phyloP scores from a whole-genome alignment of 176 grass and related monocot genomes.

The Triticum turgidum region DNA sequence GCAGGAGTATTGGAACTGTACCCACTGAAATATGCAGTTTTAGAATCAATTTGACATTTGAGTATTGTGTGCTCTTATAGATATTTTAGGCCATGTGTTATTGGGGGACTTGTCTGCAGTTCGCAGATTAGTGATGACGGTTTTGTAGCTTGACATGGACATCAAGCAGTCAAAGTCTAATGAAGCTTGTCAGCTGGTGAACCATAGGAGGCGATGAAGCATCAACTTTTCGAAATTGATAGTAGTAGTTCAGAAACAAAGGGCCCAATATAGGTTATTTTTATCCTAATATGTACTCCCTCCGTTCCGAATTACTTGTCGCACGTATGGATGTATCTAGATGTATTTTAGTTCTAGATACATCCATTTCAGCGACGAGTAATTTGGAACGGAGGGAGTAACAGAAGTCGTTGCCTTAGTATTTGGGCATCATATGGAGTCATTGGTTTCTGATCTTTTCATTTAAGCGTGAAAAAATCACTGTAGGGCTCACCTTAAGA shows the following conservation, averaged over 20 bases:
- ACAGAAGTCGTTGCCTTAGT: background rate
- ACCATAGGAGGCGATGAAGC: background rate
- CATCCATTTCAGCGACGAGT: too few species aligned
- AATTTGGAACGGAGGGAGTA: too few species aligned
- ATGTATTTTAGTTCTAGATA: too few species aligned
- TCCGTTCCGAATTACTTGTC: too few species aligned
- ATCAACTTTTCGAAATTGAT: background rate
- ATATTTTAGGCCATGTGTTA: background rate
- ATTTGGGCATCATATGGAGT: background rate
- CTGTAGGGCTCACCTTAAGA: background rate
- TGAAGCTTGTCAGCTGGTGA: background rate
- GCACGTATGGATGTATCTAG: too few species aligned
- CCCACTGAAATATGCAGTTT: background rate
- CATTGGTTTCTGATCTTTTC: background rate
- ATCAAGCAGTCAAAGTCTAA: background rate
- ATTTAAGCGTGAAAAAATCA: too few species aligned
- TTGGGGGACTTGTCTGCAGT: background rate
- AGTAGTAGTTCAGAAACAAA: background rate
- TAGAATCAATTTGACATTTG: slow-evolving; percentile 10
- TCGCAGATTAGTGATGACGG: background rate
- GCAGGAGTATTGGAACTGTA: background rate
- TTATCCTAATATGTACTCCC: background rate
- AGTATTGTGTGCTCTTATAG: background rate
- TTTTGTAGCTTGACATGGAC: background rate
- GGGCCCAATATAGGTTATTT: background rate